Evolutionary conservation across 2,329 filamentous ascomycete species (phyloP).

Genomic region (Botryotinia narcissicola): DNA sequence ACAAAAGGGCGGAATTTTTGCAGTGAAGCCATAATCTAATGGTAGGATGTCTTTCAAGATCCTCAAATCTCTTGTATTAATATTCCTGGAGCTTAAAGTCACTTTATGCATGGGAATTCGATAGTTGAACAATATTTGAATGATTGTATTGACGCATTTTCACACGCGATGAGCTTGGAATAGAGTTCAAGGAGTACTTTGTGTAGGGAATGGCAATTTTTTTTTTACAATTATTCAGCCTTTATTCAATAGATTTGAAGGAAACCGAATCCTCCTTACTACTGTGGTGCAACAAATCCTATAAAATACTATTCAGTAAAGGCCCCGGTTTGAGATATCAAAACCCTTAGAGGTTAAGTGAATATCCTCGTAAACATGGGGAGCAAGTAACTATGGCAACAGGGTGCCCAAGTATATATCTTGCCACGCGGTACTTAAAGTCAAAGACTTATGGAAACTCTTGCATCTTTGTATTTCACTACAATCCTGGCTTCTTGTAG

Average conservation of each 20-base stretch:
- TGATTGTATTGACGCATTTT: neutral
- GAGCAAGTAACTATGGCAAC: neutral
- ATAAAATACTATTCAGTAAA: too few relatives aligned
- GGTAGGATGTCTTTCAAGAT: neutral
- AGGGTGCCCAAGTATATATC: too few relatives aligned
- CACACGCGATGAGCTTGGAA: neutral
- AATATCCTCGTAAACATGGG: neutral
- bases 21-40: neutral
- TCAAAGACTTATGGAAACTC: too few relatives aligned
- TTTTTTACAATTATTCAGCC: neutral
- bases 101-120: neutral
- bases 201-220: neutral
- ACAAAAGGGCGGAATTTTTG: neutral
- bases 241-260: neutral
- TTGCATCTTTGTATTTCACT: neutral
- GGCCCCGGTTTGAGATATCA: too few relatives aligned
- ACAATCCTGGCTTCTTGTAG: neutral
- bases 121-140: accelerated
- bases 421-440: too few relatives aligned
- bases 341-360: too few relatives aligned
- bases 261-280: neutral
- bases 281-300: neutral
- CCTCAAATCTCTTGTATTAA: neutral
- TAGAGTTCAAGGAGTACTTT: neutral
- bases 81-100: neutral